Conservation (phyloP, 768 basidiomycete genomes). For the Clavaria fumosa region DNA sequence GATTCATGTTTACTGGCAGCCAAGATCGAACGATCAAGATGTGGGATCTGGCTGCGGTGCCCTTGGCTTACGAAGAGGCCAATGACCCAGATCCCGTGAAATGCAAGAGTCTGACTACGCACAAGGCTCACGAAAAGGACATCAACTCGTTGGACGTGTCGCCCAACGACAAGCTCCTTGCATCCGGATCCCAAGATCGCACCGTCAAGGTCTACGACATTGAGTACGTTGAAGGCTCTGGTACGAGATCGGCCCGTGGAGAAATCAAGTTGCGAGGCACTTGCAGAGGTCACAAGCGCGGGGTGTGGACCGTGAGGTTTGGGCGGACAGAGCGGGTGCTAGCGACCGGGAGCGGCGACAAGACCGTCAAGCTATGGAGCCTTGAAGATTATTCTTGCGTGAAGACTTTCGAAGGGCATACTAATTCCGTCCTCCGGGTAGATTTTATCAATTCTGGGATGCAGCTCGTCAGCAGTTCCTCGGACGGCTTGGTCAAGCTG, state of each 20-base stretch:
- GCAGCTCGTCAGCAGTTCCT: conserved; percentile 82
- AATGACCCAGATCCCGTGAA: conserved; percentile 23
- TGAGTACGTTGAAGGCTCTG: conserved; percentile 30
- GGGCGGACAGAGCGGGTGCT: conserved; percentile 68
- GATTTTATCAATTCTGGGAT: conserved; percentile 74
- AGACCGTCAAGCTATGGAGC: conserved; percentile 88
- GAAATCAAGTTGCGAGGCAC: conserved; percentile 66
- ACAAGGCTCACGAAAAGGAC: conserved; percentile 94
- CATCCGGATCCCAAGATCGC: conserved; percentile 91
- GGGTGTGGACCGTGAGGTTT: conserved; percentile 91
- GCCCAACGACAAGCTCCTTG: conserved; percentile 77
- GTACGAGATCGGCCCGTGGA: conserved; percentile 36
- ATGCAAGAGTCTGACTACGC: conserved; percentile 68
- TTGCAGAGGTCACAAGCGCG: conserved; percentile 92
- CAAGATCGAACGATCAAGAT: conserved; percentile 97
- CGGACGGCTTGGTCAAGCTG: conserved; percentile 90
- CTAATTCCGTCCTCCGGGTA: conserved; percentile 88
- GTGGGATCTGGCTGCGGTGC: conserved; percentile 73
- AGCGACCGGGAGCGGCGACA: conserved; percentile 91
- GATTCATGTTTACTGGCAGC: conserved; percentile 87
- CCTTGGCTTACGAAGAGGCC: conserved; percentile 15
- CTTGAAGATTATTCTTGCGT: conserved; percentile 87
- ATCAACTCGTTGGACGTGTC: conserved; percentile 93
- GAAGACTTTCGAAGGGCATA: conserved; percentile 96
- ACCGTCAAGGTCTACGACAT: conserved; percentile 85